Conservation (phyloP, 2,329 filamentous ascomycete genomes). For the Didymella pinodella region DNA sequence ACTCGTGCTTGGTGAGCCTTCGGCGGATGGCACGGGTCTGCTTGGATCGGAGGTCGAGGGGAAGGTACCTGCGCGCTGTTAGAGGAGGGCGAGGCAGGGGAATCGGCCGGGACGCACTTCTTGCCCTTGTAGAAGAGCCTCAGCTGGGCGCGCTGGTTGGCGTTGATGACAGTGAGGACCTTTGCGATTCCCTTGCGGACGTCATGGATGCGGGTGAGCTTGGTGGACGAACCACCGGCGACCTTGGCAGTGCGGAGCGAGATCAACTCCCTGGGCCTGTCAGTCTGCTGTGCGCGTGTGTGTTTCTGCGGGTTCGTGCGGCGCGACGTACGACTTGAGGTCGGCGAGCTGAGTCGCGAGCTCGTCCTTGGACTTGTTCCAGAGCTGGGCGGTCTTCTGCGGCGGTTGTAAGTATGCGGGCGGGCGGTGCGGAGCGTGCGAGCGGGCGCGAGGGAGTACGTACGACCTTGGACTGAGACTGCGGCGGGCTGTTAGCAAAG, state of each 20-base stretch:
- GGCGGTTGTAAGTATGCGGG: conserved; percentile 45
- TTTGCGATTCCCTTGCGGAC: conserved; percentile 99
- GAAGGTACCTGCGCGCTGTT: conserved; percentile 69
- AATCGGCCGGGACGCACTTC: conserved; percentile 64
- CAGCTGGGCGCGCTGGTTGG: conserved; percentile 97
- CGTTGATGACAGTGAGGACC: conserved; percentile 99
- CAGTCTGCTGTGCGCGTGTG: conserved; percentile 34
- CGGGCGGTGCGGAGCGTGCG: conserved; percentile 38
- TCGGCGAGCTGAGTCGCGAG: conserved; percentile 73
- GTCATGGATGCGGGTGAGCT: conserved; percentile 85
- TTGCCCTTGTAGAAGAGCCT: conserved; percentile 98
- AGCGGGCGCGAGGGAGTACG: conserved; percentile 33
- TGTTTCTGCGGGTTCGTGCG: conserved; percentile 9
- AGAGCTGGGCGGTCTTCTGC: conserved; percentile 88
- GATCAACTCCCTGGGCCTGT: conserved; percentile 73
- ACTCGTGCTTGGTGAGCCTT: conserved; percentile 91
- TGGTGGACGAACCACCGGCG: conserved; percentile 86
- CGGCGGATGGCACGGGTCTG: conserved; percentile 97
- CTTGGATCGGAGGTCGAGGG: conserved; percentile 98
- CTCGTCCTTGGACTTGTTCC: conserved; percentile 99
- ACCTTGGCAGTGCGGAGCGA: conserved; percentile 99
- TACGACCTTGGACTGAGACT: conserved; percentile 65
- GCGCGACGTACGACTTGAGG: conserved; percentile 48
- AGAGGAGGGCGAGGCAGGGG: conserved; percentile 25
- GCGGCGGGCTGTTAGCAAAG: conserved; percentile 16